These are phyloP conservation scores for Xylariaceae sp. DNA, from an alignment of 2,329 filamentous ascomycete species.

Conservation along the genomic window DNA sequence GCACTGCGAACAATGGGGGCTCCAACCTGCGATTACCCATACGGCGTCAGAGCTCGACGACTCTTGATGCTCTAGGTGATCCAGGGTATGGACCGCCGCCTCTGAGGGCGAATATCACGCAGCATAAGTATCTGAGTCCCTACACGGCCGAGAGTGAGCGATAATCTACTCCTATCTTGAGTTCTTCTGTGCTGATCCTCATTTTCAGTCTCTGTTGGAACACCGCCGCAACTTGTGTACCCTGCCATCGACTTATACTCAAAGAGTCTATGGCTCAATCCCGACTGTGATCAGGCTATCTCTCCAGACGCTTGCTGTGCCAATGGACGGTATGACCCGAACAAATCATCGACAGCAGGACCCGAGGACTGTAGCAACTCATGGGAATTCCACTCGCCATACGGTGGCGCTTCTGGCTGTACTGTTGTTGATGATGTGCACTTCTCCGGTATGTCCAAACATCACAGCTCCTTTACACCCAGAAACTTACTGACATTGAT, in stretches of 20 bases:
- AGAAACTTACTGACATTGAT: too few species aligned
- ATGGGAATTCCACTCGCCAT: slow-evolving; percentile 10
- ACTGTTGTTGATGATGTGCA: slow-evolving; percentile 14
- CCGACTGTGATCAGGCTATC: slow-evolving; percentile 13
- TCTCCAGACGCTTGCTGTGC: slow-evolving; percentile 10
- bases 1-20: slow-evolving; percentile 3
- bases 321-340: slow-evolving; percentile 16
- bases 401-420: slow-evolving; percentile 15
- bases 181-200: slow-evolving; percentile 1
- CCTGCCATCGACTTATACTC: slow-evolving; percentile 18
- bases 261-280: slow-evolving; percentile 20
- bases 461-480: neutral
- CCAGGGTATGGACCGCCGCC: slow-evolving; percentile 13
- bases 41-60: neutral
- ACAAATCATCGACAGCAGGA: slow-evolving; percentile 9
- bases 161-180: neutral
- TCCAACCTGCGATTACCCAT: slow-evolving; percentile 13
- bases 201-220: slow-evolving; percentile 15
- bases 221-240: slow-evolving; percentile 17
- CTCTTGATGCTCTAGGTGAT: slow-evolving; percentile 6
- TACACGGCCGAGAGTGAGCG: slow-evolving; percentile 19
- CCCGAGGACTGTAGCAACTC: slow-evolving; percentile 3
- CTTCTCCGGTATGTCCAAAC: slow-evolving; percentile 13
- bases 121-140: slow-evolving; percentile 17
- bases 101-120: slow-evolving; percentile 13